Evolutionary conservation across 129 eudicot genomes (phyloP).

Genomic region (Artemisia annua): DNA sequence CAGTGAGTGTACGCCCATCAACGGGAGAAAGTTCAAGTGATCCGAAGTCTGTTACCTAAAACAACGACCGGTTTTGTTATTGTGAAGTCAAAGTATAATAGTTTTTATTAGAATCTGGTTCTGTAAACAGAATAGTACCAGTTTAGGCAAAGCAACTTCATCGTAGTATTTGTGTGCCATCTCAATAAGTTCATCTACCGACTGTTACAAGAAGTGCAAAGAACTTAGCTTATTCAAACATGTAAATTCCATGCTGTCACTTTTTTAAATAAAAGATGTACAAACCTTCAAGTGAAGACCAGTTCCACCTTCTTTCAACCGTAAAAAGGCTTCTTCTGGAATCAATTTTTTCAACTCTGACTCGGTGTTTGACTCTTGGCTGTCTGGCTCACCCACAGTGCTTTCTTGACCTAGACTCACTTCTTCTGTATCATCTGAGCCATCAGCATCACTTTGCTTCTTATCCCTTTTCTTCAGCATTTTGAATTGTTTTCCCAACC

Average conservation of each 20-base stretch:
- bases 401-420: conserved; percentile 40
- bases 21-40: conserved; percentile 99
- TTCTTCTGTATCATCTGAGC: conserved; percentile 47
- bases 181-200: conserved; percentile 77
- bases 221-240: conserved; percentile 26
- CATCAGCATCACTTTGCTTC: conserved; percentile 35
- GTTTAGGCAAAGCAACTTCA: conserved; percentile 93
- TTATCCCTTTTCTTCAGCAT: conserved; percentile 82
- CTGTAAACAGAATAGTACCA: conserved; percentile 50
- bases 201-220: conserved; percentile 52
- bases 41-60: conserved; percentile 91
- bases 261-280: conserved; percentile 4
- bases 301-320: conserved; percentile 83
- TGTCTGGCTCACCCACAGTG: conserved; percentile 38
- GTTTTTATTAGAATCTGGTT: not conserved
- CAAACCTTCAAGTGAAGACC: conserved; percentile 85
- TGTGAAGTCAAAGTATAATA: not conserved
- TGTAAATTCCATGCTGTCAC: not conserved
- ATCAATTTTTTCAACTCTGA: conserved; percentile 56
- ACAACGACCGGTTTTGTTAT: conserved; percentile 18
- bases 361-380: conserved; percentile 35
- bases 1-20: conserved; percentile 98
- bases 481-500: conserved; percentile 93
- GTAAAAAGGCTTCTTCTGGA: conserved; percentile 76
- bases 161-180: conserved; percentile 84